Base-by-base conservation (phyloP, 106 monocot genomes). In the Ottelia alismoides region DNA sequence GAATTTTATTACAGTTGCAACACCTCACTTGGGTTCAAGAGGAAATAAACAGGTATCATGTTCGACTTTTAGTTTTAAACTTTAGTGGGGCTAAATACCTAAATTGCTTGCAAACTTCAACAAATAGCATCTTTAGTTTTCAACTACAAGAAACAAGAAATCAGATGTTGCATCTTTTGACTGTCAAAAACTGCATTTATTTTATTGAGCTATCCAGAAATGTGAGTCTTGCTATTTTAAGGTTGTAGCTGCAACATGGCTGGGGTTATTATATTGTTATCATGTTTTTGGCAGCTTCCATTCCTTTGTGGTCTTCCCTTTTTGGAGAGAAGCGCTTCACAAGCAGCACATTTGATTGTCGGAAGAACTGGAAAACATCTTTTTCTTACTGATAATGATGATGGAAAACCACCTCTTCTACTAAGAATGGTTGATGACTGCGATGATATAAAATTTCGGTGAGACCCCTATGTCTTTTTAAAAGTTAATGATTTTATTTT, bases 1-100 rank as follows among this genome's bases (percentile, higher is more conserved):
- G 56, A 92, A 86, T 67, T 92, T 92, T 57, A 74, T 92, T 46
- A 92, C 82, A 59, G 76, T 92, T 74, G 92, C 76, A 14, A 92
- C 92, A 45, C 92, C 92, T 48, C 92, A 92, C 59, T 78, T 92
- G 53, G 92, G 92, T 45, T 68, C 74, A 60, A 66, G 92, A 46
- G 72, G 60, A 28, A 81, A 86, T 69, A 86, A 66, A 58, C 92
- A 92, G 76, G 92, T 85, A n/a, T 32, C 27, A 20, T 26, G n/a
- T 17, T 0, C 18, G 17, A 29, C 10, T 18, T 28, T 28, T 27
- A 25, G 0, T 11, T 23, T 51, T 3, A n/a, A n/a, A n/a, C n/a
- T n/a, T 43, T 43, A 43, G 40, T 43, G 16, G 6, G 6, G 16
- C 16, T 7, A 6, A 43, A 43, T 43, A 16, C 40, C 40, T 7